Evolutionary conservation across 139 green algal genomes (phyloP), one percentile per base, ranked within the genome.

Genomic region (Coelastrella sp.): DNA sequence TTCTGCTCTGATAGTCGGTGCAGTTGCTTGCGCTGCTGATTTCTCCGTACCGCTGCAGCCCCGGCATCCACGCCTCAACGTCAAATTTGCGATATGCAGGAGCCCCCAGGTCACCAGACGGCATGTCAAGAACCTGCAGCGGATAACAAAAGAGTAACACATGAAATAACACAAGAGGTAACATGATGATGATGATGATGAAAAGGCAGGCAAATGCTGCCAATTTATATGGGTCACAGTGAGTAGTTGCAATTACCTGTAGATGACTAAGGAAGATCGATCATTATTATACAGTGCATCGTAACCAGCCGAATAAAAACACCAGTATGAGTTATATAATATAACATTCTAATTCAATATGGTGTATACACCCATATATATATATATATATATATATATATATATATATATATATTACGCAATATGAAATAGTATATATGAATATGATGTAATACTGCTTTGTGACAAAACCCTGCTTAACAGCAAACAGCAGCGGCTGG

Each of bases 41-140:
- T 92, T 99, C 98, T 22, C 98, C 98, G 91, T 98, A 99, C 7
- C 97, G 92, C 22, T 94, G 89, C 72, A 99, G 93, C 0, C 98
- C 98, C 0, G 98, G 98, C 98, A 99, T 99, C 98, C 98, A 99
- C 4, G 98, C 98, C 92, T 99, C 98, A 11, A 99, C 93, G 92
- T 99, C 98, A 85, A 96, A 98, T 90, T 99, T 99, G 88, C 98
- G 95, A 91, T 99, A 98, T 4, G 98, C 98, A 22, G 98, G 98
- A 0, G 98, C 98, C 0, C 98, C 98, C 65, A 99, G 96, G 92
- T 99, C 98, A 7, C 94, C 93, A 7, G 92, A 96, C 14, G 98
- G 96, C 98, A 99, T 99, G 95, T 99, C 98, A 74, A 99, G 92
- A 27, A 97, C 92, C 91, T 96, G 83, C n/a, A 87, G n/a, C 61